Evolutionary conservation across 192 early-diverging fungal species (phyloP).

Genomic region (Gonapodya sp.): DNA sequence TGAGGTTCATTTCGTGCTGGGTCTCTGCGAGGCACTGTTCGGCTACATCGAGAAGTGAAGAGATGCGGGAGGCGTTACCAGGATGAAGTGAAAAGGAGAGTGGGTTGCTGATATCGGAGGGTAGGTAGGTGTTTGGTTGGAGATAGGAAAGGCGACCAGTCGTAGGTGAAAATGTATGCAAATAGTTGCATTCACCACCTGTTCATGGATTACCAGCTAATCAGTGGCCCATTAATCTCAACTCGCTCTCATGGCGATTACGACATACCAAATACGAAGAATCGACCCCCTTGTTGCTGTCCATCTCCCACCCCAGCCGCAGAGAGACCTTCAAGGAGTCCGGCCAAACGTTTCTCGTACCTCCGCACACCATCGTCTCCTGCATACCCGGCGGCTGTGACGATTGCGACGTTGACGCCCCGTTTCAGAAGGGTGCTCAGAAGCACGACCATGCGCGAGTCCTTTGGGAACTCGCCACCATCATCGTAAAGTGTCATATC

Average conservation of each 20-base stretch:
- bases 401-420: conserved; percentile 67
- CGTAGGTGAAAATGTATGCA: conserved; percentile 59
- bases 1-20: conserved; percentile 54
- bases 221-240: not conserved
- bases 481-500: conserved; percentile 92
- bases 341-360: conserved; percentile 71
- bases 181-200: conserved; percentile 85
- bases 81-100: not conserved
- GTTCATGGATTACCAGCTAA: too few relatives aligned
- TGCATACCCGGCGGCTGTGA: conserved; percentile 85
- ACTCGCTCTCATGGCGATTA: not conserved
- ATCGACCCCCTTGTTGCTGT: conserved; percentile 35
- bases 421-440: conserved; percentile 58
- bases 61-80: not conserved
- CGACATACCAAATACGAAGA: conserved; percentile 62
- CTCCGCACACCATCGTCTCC: conserved; percentile 36
- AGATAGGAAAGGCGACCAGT: conserved; percentile 55
- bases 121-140: conserved; percentile 32
- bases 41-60: conserved; percentile 62
- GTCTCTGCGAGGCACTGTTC: conserved; percentile 51
- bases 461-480: conserved; percentile 67
- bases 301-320: conserved; percentile 23
- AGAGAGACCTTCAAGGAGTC: conserved; percentile 59
- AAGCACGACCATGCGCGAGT: conserved; percentile 52
- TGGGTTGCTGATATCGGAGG: not conserved